These are phyloP conservation scores for Thraustotheca clavata DNA, from an alignment of 352 stramenopile genomes.

Conservation along the genomic window DNA sequence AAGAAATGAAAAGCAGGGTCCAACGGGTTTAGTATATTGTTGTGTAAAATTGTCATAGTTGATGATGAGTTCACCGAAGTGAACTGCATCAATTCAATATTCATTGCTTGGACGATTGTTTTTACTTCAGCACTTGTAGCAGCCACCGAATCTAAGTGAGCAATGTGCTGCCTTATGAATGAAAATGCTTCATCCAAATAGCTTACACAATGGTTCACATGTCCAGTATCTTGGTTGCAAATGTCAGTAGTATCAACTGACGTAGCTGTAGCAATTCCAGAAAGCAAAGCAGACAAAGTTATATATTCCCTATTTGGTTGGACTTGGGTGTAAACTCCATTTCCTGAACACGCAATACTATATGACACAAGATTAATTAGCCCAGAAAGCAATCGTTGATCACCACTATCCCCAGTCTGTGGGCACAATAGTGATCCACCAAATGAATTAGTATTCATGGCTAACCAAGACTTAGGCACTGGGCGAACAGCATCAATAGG, in stretches of 20 bases:
- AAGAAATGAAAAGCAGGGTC: background rate
- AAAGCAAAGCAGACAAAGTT: background rate
- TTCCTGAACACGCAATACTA: background rate
- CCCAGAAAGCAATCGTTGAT: background rate
- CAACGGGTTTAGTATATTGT: background rate
- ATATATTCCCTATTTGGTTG: background rate
- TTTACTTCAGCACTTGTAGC: background rate
- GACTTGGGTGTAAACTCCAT: background rate
- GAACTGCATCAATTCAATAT: conserved; percentile 2
- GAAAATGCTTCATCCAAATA: background rate
- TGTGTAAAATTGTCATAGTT: background rate
- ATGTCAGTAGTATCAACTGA: background rate
- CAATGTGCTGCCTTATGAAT: background rate
- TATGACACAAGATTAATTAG: background rate
- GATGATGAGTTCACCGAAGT: background rate
- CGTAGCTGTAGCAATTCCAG: background rate
- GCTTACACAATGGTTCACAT: background rate
- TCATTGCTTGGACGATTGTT: background rate
- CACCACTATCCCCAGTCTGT: background rate
- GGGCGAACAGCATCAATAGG: background rate
- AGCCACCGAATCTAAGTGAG: background rate
- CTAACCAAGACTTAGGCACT: background rate
- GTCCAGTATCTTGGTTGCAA: background rate
- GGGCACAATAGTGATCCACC: background rate
- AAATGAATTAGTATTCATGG: background rate